These are phyloP conservation scores for Cryptosporidium ryanae DNA, from an alignment of 169 alveolate genomes.

Conservation along the genomic window DNA sequence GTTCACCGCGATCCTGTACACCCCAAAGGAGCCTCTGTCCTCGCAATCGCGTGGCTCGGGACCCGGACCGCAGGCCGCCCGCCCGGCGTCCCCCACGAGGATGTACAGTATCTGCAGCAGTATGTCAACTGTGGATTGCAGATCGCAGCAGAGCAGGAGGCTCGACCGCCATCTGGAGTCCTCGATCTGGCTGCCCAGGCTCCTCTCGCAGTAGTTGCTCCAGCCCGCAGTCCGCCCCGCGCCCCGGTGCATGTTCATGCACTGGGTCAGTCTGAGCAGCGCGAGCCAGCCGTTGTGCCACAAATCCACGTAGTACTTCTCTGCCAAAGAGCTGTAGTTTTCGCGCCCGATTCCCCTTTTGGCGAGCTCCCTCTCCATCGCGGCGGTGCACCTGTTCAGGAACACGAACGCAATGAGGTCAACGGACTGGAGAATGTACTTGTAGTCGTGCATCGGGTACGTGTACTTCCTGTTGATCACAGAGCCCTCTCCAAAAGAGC, in stretches of 20 bases:
- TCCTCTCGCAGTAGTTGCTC: too few species aligned
- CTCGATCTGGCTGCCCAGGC: not conserved
- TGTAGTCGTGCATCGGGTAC: constrained; percentile 63
- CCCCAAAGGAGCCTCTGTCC: not conserved
- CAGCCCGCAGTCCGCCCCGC: too few species aligned
- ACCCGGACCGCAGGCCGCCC: not conserved
- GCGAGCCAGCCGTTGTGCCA: constrained; percentile 66
- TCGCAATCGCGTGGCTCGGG: not conserved
- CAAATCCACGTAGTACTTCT: constrained; percentile 18
- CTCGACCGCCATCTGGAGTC: constrained; percentile 67
- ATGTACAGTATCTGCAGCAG: constrained; percentile 24
- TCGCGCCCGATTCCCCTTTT: not conserved
- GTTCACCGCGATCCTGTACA: constrained; percentile 10
- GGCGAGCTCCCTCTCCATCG: constrained; percentile 7
- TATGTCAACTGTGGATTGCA: constrained; percentile 50
- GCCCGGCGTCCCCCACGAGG: not conserved
- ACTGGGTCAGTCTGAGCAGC: constrained; percentile 25
- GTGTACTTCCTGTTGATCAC: constrained; percentile 30
- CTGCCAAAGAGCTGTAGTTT: not conserved
- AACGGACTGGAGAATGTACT: constrained; percentile 29
- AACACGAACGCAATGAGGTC: constrained; percentile 29
- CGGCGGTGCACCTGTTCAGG: constrained; percentile 10
- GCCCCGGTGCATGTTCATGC: constrained; percentile 38
- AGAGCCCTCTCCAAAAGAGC: constrained; percentile 1
- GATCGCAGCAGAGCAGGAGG: constrained; percentile 49